These are phyloP conservation scores for Talaromyces rugulosus DNA, from an alignment of 2,329 filamentous ascomycete genomes.

Conservation along the genomic window DNA sequence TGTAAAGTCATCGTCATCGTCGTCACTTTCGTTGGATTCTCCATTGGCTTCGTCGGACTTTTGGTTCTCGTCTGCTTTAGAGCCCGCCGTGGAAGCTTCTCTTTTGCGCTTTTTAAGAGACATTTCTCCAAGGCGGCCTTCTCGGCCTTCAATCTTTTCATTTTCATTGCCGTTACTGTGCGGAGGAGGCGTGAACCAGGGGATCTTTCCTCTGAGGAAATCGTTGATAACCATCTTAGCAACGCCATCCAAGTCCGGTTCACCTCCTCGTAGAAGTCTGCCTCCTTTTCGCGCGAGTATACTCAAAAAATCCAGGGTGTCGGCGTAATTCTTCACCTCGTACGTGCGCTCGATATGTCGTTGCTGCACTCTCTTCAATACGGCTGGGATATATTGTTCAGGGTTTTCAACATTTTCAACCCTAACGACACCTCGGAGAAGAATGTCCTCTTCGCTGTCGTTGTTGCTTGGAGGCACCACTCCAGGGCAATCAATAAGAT, in stretches of 20 bases:
- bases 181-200: conserved; percentile 89
- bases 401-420: conserved; percentile 96
- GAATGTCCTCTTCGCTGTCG: conserved; percentile 80
- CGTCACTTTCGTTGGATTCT: conserved; percentile 29
- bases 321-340: conserved; percentile 72
- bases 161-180: conserved; percentile 48
- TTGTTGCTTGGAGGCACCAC: conserved; percentile 85
- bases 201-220: conserved; percentile 90
- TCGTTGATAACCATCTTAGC: conserved; percentile 97
- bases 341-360: conserved; percentile 93
- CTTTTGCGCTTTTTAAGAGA: conserved; percentile 66
- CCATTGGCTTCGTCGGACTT: conserved; percentile 25
- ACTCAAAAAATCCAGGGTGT: conserved; percentile 79
- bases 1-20: conserved; percentile 12
- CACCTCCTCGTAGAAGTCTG: conserved; percentile 82
- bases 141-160: conserved; percentile 61
- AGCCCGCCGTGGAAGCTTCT: conserved; percentile 42
- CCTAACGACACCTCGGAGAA: conserved; percentile 84
- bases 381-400: conserved; percentile 86
- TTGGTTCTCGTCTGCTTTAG: conserved; percentile 29
- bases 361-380: conserved; percentile 74
- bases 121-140: conserved; percentile 82
- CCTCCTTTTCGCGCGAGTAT: conserved; percentile 82
- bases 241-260: conserved; percentile 89
- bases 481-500: conserved; percentile 94